A percentile compares a stretch with the other conserved stretches of the same genome.
These are phyloP conservation scores for Cladosporium austrohemisphaericum DNA, from an alignment of 2,329 filamentous ascomycete genomes.

Conservation along the genomic window DNA sequence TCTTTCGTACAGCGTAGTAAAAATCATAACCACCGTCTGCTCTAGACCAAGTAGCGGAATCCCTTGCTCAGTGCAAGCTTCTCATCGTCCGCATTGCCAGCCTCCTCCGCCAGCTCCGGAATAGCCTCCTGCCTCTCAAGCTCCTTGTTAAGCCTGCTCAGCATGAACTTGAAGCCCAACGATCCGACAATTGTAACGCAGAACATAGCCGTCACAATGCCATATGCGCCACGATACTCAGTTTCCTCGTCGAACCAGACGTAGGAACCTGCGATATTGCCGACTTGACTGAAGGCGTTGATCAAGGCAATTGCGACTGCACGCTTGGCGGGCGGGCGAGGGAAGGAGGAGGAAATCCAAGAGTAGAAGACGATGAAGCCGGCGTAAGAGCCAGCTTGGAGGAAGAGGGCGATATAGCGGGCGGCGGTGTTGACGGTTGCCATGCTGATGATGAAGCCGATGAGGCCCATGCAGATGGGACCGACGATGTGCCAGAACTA, in stretches of 20 bases:
- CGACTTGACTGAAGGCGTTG: constrained; percentile 64
- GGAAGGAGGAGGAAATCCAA: constrained; percentile 74
- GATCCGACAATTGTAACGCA: constrained; percentile 22
- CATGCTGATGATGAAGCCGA: constrained; percentile 10
- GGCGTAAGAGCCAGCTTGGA: constrained; percentile 32
- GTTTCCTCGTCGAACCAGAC: constrained; percentile 57
- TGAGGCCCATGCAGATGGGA: constrained; percentile 8
- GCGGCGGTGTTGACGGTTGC: constrained; percentile 10
- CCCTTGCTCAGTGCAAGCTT: constrained; percentile 54
- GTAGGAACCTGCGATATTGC: constrained; percentile 51
- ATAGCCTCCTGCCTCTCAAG: constrained; percentile 60
- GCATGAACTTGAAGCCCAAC: constrained; percentile 43
- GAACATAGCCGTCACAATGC: constrained; percentile 33
- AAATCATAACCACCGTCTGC: neutral
- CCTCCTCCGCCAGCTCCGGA: constrained; percentile 45
- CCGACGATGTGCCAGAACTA: constrained; percentile 29
- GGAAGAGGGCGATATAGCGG: constrained; percentile 33
- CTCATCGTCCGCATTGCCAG: constrained; percentile 37
- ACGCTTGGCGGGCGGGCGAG: constrained; percentile 71
- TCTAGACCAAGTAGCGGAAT: constrained; percentile 57
- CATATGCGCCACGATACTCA: constrained; percentile 41
- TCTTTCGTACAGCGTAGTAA: no score
- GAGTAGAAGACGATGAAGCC: constrained; percentile 49
- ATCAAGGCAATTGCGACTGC: constrained; percentile 70
- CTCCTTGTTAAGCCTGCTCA: constrained; percentile 65